Conservation (phyloP, 2,329 filamentous ascomycete species). For the Fusarium transvaalense region DNA sequence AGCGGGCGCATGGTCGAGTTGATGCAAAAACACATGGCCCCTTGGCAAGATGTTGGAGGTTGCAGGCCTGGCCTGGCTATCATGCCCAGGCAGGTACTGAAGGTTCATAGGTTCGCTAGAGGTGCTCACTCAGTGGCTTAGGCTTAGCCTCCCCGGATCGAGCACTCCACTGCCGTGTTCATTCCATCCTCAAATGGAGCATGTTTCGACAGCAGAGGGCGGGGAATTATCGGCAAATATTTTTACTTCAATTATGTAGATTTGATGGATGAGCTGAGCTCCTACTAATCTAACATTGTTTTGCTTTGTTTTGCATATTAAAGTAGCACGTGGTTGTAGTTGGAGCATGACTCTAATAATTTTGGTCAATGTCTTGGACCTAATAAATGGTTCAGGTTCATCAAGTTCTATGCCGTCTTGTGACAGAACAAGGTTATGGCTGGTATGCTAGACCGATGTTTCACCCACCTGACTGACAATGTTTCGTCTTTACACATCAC, state of each 20-base stretch:
- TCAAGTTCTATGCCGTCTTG: constrained; percentile 3
- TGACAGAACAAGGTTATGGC: constrained; percentile 13
- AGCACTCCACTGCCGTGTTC: constrained; percentile 34
- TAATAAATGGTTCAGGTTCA: neutral
- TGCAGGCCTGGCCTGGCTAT: constrained; percentile 34
- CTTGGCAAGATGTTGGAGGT: constrained; percentile 46
- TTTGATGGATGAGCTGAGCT: neutral
- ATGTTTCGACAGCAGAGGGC: constrained; percentile 31
- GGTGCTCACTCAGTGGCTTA: constrained; percentile 46
- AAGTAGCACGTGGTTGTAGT: neutral
- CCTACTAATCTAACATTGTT: neutral
- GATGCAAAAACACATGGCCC: constrained; percentile 48
- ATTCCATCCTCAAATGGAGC: constrained; percentile 29
- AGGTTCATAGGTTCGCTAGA: constrained; percentile 30
- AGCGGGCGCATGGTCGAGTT: constrained; percentile 44
- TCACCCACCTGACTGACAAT: constrained; percentile 27
- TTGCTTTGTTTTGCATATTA: neutral
- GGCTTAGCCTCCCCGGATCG: constrained; percentile 43
- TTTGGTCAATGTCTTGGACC: neutral
- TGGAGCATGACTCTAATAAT: neutral
- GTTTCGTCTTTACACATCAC: constrained; percentile 16
- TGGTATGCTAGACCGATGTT: constrained; percentile 17
- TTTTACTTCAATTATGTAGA: neutral
- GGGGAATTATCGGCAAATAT: constrained; percentile 47
- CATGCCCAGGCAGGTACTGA: constrained; percentile 16